Percentiles rank a stretch among this genome's conserved stretches.
phyloP scores from a whole-genome alignment of 2,329 filamentous ascomycete species.

The Aspergillus spinulosporus region DNA sequence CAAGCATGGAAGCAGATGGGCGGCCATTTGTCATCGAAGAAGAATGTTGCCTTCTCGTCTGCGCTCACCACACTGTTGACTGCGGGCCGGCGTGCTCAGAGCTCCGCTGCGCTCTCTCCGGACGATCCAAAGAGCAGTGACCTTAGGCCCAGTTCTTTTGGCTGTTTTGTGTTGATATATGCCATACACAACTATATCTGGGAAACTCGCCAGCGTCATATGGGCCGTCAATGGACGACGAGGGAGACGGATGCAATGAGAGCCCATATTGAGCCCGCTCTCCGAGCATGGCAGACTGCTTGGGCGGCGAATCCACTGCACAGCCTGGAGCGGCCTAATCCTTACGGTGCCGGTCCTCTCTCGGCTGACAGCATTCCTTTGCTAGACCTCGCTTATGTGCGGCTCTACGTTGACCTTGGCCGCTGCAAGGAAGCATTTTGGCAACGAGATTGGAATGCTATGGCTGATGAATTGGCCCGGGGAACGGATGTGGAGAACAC shows the following conservation, averaged over 20 bases:
- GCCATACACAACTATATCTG: constrained; percentile 97
- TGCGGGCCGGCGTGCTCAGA: constrained; percentile 65
- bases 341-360: constrained; percentile 75
- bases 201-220: constrained; percentile 90
- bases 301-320: constrained; percentile 87
- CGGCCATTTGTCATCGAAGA: constrained; percentile 69
- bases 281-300: constrained; percentile 90
- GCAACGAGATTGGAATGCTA: constrained; percentile 88
- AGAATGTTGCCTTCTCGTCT: constrained; percentile 74
- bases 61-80: constrained; percentile 79
- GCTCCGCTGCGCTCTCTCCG: constrained; percentile 46
- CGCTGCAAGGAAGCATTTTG: constrained; percentile 91
- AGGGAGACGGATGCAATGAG: constrained; percentile 97
- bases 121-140: constrained; percentile 61
- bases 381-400: constrained; percentile 86
- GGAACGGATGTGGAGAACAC: constrained; percentile 75
- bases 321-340: constrained; percentile 79
- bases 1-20: constrained; percentile 77
- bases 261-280: constrained; percentile 85
- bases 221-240: constrained; percentile 83
- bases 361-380: constrained; percentile 89
- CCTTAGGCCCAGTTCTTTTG: constrained; percentile 83
- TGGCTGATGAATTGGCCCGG: constrained; percentile 81
- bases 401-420: constrained; percentile 89
- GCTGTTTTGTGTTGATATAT: constrained; percentile 87